These are phyloP conservation scores for Fusarium drepaniforme DNA, from an alignment of 2,329 filamentous ascomycete genomes.

Conservation along the genomic window DNA sequence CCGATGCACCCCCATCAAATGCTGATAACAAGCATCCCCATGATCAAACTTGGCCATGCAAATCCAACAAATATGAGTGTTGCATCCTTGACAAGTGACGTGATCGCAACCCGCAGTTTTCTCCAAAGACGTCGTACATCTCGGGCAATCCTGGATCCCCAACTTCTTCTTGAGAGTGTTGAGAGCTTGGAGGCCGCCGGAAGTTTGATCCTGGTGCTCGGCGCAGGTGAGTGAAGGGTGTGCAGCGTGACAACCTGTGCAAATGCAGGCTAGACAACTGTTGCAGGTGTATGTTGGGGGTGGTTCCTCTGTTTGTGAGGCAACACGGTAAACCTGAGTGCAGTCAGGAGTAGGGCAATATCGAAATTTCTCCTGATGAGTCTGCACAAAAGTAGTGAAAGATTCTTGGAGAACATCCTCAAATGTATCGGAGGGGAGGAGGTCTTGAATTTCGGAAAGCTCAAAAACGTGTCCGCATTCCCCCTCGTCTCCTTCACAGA, in stretches of 20 bases:
- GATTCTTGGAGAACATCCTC: neutral
- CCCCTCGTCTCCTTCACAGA: neutral
- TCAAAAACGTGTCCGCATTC: neutral
- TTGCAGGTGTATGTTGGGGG: neutral
- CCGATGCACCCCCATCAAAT: neutral
- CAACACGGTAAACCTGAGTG: neutral
- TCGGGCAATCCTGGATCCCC: neutral
- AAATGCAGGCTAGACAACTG: neutral
- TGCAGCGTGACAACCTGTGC: neutral
- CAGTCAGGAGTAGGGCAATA: constrained; percentile 3
- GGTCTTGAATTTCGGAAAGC: neutral
- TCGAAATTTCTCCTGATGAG: neutral
- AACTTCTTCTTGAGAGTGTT: neutral
- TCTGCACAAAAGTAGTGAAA: neutral
- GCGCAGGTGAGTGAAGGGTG: neutral
- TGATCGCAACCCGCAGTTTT: neutral
- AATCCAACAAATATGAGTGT: neutral
- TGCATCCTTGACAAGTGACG: neutral
- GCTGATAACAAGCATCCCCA: neutral
- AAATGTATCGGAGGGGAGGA: neutral
- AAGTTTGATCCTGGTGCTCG: neutral
- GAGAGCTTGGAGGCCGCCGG: neutral
- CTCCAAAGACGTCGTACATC: neutral
- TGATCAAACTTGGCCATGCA: neutral
- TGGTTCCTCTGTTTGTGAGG: neutral